Base-by-base conservation (phyloP, 495 filamentous ascomycete species). In the Penicillium egyptiacum region DNA sequence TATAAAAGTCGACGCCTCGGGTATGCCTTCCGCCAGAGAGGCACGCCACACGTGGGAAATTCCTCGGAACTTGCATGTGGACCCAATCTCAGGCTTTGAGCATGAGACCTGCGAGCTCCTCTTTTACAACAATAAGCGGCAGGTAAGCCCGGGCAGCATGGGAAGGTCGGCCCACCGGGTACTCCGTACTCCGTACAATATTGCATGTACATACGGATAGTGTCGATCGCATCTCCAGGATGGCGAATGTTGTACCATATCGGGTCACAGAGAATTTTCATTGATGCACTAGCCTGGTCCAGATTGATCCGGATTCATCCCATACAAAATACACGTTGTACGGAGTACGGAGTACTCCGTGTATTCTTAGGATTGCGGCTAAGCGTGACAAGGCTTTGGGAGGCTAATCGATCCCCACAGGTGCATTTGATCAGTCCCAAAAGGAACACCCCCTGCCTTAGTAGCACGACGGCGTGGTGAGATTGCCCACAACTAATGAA, bases 391-490 rank as follows among this genome's bases (percentile, higher is more conserved):
- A 1, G 20, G 30, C 30, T 14, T 33, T 33, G 31, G 51, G 9
- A 61, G 52, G 55, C 19, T 23, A 39, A 61, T 60, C 44, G 10
- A 31, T 54, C 45, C 49, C 48, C 44, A 61, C 60, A 40, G 16
- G 20, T 37, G 31, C 16, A 37, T n/a, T 45, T 17, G 11, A 25
- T 30, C 25, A 45, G 51, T 44, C 23, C 40, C 30, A 44, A 33
- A 51, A 57, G 49, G 61, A 55, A 55, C 25, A 43, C 45, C 59
- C 55, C 64, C 55, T 64, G 61, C 64, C 54, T 61, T 66, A 66
- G 61, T 37, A 33, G 22, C 23, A 22, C 23, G 43, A 58, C 57
- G 58, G 64, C 45, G 49, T 26, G 47, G 46, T 25, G 57, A 37
- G 20, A 14, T 30, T 5, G 30, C 26, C 54, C 51, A 39, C 52